Evolutionary conservation across 1,284 basidiomycete genomes (phyloP).

Genomic region (Cryptococcus wingfieldii): DNA sequence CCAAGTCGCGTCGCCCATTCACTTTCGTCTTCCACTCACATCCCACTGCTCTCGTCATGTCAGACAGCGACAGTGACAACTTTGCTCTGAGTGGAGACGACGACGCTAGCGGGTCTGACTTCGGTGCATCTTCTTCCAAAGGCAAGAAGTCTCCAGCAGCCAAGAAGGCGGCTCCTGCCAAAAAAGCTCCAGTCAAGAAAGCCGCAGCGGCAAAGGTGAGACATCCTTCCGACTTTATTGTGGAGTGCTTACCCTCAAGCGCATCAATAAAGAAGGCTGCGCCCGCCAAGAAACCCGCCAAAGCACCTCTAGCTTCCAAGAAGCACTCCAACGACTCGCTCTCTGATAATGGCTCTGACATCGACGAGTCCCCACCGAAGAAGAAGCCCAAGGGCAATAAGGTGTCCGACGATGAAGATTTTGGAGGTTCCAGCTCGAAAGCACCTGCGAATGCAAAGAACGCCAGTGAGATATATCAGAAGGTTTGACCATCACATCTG

Average conservation of each 20-base stretch:
- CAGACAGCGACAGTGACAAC: conserved; percentile 42
- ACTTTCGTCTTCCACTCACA: neutral
- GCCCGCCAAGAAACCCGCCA: conserved; percentile 51
- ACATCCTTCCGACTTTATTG: neutral
- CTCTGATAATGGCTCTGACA: conserved; percentile 50
- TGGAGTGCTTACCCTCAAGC: too few relatives aligned
- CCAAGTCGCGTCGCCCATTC: neutral
- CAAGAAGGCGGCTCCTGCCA: conserved; percentile 22
- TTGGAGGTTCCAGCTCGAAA: conserved; percentile 35
- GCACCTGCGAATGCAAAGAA: conserved; percentile 60
- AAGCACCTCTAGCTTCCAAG: conserved; percentile 55
- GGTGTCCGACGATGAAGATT: conserved; percentile 25
- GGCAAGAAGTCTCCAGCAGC: conserved; percentile 25
- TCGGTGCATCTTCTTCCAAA: conserved; percentile 25
- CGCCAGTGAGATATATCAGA: conserved; percentile 87
- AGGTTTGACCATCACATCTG: conserved; percentile 55
- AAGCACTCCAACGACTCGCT: conserved; percentile 57
- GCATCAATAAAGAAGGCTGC: conserved; percentile 5
- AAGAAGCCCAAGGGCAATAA: conserved; percentile 16
- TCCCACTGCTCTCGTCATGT: conserved; percentile 28
- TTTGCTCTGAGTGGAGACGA: conserved; percentile 16
- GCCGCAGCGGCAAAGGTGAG: conserved; percentile 28
- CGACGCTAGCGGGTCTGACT: conserved; percentile 42
- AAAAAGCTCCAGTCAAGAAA: neutral
- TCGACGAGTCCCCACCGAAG: conserved; percentile 30